These are phyloP conservation scores for Rhodotorula babjevae DNA, from an alignment of 768 basidiomycete genomes.

Conservation along the genomic window DNA sequence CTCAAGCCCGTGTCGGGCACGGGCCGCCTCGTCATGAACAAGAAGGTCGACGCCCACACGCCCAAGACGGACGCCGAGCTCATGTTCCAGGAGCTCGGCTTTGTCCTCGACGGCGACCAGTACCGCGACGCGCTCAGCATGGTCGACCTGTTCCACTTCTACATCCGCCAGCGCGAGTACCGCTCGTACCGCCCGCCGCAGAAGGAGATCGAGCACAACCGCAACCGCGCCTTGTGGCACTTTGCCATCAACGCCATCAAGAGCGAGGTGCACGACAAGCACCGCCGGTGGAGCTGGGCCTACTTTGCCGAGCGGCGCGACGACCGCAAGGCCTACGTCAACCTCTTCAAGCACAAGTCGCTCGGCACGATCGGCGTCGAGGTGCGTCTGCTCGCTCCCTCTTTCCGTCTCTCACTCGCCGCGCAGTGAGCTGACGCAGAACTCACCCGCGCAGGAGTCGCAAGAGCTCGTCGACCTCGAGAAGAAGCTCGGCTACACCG, in stretches of 20 bases:
- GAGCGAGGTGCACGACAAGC: constrained; percentile 74
- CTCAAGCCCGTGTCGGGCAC: constrained; percentile 92
- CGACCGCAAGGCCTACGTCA: constrained; percentile 76
- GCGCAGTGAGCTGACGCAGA: too few species aligned
- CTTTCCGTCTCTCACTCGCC: too few species aligned
- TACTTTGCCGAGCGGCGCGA: constrained; percentile 84
- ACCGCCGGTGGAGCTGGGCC: constrained; percentile 82
- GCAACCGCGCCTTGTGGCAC: constrained; percentile 63
- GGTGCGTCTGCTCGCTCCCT: constrained; percentile 49
- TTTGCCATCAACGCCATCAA: constrained; percentile 78
- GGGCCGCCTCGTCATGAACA: constrained; percentile 81
- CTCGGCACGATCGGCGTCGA: constrained; percentile 55
- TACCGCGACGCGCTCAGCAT: constrained; percentile 89
- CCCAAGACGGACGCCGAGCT: constrained; percentile 84
- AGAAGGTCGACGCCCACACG: constrained; percentile 64
- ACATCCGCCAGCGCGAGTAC: constrained; percentile 75
- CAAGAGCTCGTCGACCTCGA: constrained; percentile 62
- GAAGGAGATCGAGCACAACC: constrained; percentile 59
- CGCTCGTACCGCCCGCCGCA: constrained; percentile 69
- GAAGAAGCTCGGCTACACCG: constrained; percentile 79
- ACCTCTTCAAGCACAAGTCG: constrained; percentile 70
- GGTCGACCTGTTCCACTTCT: constrained; percentile 94
- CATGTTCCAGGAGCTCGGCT: constrained; percentile 85
- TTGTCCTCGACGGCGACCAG: constrained; percentile 85
- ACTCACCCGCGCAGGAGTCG: constrained; percentile 22